Evolutionary conservation across 306 rosid species (phyloP).

Genomic region (Glycine soja): DNA sequence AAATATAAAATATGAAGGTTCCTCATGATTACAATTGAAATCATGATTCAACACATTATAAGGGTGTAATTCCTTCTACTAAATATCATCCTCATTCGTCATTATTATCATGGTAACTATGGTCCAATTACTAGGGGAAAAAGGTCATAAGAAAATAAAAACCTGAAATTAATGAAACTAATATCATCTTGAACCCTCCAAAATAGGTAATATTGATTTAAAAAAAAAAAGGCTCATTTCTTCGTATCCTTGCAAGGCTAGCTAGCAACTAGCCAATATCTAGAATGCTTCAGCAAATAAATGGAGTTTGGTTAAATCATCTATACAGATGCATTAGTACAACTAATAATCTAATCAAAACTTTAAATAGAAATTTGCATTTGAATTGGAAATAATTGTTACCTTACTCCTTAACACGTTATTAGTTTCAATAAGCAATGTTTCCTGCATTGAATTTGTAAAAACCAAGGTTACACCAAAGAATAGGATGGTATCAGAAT

Average conservation of each 20-base stretch:
- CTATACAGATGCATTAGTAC: not conserved
- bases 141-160: not conserved
- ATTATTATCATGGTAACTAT: too few relatives aligned
- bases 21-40: too few relatives aligned
- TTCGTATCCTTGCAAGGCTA: not conserved
- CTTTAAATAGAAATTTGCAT: constrained; percentile 1
- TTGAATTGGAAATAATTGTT: constrained; percentile 31
- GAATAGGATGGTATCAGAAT: not conserved
- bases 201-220: not conserved
- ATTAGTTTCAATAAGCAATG: constrained; percentile 69
- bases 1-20: too few relatives aligned
- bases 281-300: not conserved
- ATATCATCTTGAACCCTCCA: not conserved
- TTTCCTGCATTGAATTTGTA: constrained; percentile 62
- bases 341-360: not conserved
- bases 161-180: not conserved
- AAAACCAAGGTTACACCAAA: not conserved
- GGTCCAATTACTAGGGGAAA: not conserved
- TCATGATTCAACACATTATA: too few relatives aligned
- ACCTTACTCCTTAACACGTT: constrained; percentile 69
- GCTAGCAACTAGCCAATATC: not conserved
- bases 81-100: too few relatives aligned
- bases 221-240: not conserved
- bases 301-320: not conserved
- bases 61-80: too few relatives aligned